Evolutionary conservation across 2,329 filamentous ascomycete species (phyloP).

Genomic region (Atkinsonella hypoxylon): DNA sequence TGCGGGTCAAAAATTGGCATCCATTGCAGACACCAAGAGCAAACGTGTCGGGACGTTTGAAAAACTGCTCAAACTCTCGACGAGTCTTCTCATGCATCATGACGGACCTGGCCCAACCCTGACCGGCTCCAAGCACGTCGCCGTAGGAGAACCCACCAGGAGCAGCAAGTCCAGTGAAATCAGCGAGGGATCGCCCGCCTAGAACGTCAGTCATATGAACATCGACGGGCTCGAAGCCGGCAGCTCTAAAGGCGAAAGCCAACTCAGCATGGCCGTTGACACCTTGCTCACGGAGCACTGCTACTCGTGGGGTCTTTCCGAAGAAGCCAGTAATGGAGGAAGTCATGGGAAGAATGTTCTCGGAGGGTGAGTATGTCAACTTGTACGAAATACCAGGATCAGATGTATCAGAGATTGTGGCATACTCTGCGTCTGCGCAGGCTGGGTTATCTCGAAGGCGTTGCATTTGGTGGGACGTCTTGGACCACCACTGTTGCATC

Average conservation of each 20-base stretch:
- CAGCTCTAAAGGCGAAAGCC: slow-evolving; percentile 87
- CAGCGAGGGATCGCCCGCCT: slow-evolving; percentile 63
- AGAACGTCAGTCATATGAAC: slow-evolving; percentile 95
- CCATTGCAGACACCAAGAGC: slow-evolving; percentile 93
- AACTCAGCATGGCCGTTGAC: slow-evolving; percentile 96
- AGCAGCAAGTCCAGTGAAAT: slow-evolving; percentile 82
- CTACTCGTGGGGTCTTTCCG: slow-evolving; percentile 58
- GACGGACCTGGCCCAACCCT: slow-evolving; percentile 92
- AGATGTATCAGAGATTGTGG: slow-evolving; percentile 57
- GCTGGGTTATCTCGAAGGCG: slow-evolving; percentile 76
- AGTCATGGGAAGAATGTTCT: slow-evolving; percentile 55
- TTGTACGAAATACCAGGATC: slow-evolving; percentile 81
- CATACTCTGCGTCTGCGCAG: slow-evolving; percentile 76
- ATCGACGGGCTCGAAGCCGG: slow-evolving; percentile 84
- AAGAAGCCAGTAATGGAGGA: slow-evolving; percentile 38
- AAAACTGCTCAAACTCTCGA: slow-evolving; percentile 72
- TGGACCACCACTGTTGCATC: slow-evolving; percentile 80
- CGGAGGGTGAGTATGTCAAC: slow-evolving; percentile 66
- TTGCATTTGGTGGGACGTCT: slow-evolving; percentile 86
- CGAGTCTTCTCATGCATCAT: slow-evolving; percentile 69
- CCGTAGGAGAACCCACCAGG: slow-evolving; percentile 96
- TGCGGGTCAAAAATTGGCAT: slow-evolving; percentile 81
- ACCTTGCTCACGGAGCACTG: slow-evolving; percentile 89
- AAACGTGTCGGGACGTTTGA: slow-evolving; percentile 80
- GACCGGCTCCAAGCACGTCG: slow-evolving; percentile 75